Evolutionary conservation across 176 grass and related monocot species (phyloP).

Genomic region (Pharus latifolius): DNA sequence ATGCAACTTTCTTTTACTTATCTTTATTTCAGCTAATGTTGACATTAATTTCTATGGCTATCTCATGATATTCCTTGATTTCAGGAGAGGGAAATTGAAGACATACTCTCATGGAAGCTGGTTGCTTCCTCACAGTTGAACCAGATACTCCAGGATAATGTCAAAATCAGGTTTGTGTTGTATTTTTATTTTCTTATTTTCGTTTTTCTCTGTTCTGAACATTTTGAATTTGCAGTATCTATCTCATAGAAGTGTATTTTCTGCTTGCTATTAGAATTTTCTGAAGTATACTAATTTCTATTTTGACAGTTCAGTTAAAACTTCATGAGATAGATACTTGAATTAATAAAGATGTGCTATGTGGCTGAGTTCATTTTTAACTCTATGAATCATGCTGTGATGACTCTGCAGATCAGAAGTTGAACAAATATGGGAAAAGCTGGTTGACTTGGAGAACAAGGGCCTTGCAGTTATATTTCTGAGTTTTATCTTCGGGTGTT

Average conservation of each 20-base stretch:
- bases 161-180: conserved; percentile 46
- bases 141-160: conserved; percentile 46
- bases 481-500: conserved; percentile 70
- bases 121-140: conserved; percentile 68
- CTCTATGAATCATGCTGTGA: background rate
- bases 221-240: background rate
- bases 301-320: background rate
- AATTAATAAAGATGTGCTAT: background rate
- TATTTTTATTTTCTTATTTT: background rate
- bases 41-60: background rate
- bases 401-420: conserved; percentile 60
- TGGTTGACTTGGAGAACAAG: conserved; percentile 77
- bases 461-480: conserved; percentile 69
- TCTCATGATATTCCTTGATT: conserved; percentile 24
- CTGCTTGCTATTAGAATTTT: background rate
- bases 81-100: conserved; percentile 58
- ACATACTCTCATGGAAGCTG: conserved; percentile 58
- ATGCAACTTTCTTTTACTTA: conserved; percentile 10
- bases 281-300: background rate
- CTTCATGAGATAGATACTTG: background rate
- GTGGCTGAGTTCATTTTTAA: background rate
- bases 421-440: conserved; percentile 48
- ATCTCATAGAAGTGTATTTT: background rate
- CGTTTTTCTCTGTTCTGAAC: background rate
- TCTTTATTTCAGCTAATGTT: conserved; percentile 3